These are phyloP conservation scores for Vanilla planifolia DNA, from an alignment of 106 monocot species.

Conservation along the genomic window DNA sequence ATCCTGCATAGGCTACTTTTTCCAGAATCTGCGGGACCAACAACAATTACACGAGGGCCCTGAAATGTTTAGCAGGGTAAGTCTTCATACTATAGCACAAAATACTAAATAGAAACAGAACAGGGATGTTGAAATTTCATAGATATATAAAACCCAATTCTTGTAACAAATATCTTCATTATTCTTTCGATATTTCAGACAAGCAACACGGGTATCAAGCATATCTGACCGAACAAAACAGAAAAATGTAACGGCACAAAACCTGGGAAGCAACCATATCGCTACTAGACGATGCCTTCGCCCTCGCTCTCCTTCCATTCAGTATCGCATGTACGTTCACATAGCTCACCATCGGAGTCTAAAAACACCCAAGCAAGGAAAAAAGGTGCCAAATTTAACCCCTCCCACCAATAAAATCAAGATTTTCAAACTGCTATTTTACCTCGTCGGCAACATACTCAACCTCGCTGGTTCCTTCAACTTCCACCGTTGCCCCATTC, in stretches of 20 bases:
- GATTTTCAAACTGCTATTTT: conserved; percentile 1
- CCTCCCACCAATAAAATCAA: not conserved
- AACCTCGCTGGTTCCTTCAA: conserved; percentile 80
- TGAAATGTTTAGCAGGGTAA: conserved; percentile 13
- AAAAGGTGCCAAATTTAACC: not conserved
- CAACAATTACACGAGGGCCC: conserved; percentile 98
- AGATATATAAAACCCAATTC: no score
- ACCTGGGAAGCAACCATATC: conserved; percentile 60
- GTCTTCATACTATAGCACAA: not conserved
- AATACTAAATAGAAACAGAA: no score
- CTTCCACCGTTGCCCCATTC: conserved; percentile 79
- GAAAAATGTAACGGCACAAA: not conserved
- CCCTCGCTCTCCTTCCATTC: conserved; percentile 69
- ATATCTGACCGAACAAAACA: not conserved
- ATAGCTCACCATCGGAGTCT: conserved; percentile 98
- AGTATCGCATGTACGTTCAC: conserved; percentile 94
- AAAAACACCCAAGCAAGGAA: conserved; percentile 1
- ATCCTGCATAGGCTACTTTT: conserved; percentile 96
- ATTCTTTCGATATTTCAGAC: not conserved
- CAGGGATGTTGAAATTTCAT: no score
- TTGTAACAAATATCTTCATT: no score
- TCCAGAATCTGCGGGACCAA: conserved; percentile 97
- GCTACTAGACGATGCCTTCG: conserved; percentile 37
- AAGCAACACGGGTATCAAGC: not conserved
- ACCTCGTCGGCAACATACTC: conserved; percentile 96